Evolutionary conservation across 345 rosid species (phyloP).

Genomic region (Boechera stricta): DNA sequence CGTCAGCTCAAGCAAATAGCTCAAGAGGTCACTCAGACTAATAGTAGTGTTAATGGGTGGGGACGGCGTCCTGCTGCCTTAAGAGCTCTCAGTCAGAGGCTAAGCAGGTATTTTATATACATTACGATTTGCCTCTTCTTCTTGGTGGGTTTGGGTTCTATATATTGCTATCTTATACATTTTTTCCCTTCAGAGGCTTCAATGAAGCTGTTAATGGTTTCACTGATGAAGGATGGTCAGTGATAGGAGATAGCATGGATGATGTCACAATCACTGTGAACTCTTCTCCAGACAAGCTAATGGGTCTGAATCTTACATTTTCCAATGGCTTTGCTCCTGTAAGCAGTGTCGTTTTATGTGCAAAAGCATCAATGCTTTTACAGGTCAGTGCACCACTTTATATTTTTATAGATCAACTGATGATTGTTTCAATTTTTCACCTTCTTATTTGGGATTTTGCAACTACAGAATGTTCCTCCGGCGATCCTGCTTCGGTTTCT

Average conservation of each 20-base stretch:
- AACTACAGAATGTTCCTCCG: conserved; percentile 92
- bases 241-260: conserved; percentile 93
- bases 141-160: background rate
- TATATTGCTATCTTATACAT: conserved; percentile 33
- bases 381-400: conserved; percentile 60
- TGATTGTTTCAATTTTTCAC: conserved; percentile 19
- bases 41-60: conserved; percentile 79
- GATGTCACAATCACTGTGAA: conserved; percentile 95
- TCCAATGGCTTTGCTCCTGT: conserved; percentile 85
- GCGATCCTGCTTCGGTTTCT: conserved; percentile 91
- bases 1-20: conserved; percentile 96
- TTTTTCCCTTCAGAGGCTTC: conserved; percentile 70
- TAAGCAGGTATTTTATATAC: conserved; percentile 71
- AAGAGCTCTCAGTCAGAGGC: conserved; percentile 90
- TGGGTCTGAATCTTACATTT: conserved; percentile 89
- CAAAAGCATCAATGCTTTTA: conserved; percentile 98
- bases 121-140: conserved; percentile 11
- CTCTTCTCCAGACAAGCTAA: conserved; percentile 91
- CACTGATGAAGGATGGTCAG: conserved; percentile 96
- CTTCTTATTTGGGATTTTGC: background rate
- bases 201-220: conserved; percentile 97
- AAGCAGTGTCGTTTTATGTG: conserved; percentile 82
- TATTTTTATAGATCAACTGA: conserved; percentile 6
- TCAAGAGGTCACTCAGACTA: conserved; percentile 87
- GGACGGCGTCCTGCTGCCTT: conserved; percentile 97